Base-by-base conservation (phyloP, 345 rosid species). In the Murraya koenigii region DNA sequence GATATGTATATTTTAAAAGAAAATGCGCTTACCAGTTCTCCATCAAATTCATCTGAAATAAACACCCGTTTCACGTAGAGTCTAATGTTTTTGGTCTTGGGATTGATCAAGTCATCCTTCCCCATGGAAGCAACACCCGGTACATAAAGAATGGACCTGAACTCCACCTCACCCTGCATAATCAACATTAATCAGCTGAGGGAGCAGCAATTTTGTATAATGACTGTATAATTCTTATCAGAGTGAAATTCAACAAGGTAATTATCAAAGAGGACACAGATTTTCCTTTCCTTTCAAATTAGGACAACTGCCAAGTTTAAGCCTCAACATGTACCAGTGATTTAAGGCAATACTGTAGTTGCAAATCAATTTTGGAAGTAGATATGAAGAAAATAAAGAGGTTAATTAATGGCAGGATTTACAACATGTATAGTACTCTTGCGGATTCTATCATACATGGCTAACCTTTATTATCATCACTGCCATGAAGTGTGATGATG, bases 41-140 rank as follows among this genome's bases (percentile, higher is more conserved):
- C 99, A 80, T 96, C 99, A 78, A 96, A 96, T 85, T 96, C 98
- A 82, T 96, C 97, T 44, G 99, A 96, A 82, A 94, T 96, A 82
- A 94, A 94, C 70, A 92, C 98, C 84, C 98, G 88, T 80, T 96
- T 96, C 10, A 96, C 99, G 80, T 91, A 89, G 26, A 96, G 97
- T 88, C 97, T 92, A 78, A 96, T 96, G 80, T 94, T 96, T 88
- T 92, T 96, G 17, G 99, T 92, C 88, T 96, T 96, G 77, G 97
- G 93, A 85, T 92, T 96, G 78, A 85, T 65, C 9, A 96, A 13
- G 82, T 96, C 99, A 83, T 96, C 98, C 88, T 89, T 92, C 76
- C 93, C 95, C 82, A 79, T 82, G 19, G 98, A 85, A 78, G 95
- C 54, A 55, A 89, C 83, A 9, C 97, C 87, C 80, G 98, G 99